Base-by-base conservation (phyloP, 805 yeast genomes). In the Candida corydali region DNA sequence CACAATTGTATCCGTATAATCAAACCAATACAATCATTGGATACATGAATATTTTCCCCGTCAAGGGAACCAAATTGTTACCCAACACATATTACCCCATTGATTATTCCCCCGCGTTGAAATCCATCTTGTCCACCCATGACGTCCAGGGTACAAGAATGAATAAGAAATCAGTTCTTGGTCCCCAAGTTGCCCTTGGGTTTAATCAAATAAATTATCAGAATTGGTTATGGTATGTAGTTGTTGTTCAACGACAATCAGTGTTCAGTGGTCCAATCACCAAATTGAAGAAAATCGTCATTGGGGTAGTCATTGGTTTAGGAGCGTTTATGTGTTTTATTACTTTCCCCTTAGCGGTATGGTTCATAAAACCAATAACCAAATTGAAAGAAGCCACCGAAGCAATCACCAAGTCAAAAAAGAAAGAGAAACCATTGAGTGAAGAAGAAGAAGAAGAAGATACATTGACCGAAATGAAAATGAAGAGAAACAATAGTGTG, bases 321-420 rank as follows among this genome's bases (percentile, higher is more conserved):
- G 93, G 93, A 3, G 85, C 66, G 1, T 73, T 82, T 43, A 76
- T 86, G 67, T 77, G 85, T 45, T 42, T 85, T 1, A 55, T 85
- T n/a, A 86, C 95, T 1, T 75, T 86, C 54, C 88, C 93, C 4
- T 58, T 88, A 37, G 87, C 95, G 0, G 86, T 85, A 41, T 83
- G 80, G 68, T 86, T 89, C 24, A 89, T 87, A 5, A 61, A 84
- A 44, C 96, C 97, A 0, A 86, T 88, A 40, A 74, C 86, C 26
- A 72, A 80, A 40, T 66, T 88, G 29, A 87, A 83, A 50, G 78
- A 78, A 44, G 95, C 95, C 0, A 86, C 96, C 0, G 95, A 86
- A 53, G 75, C 74, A 16, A 75, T 80, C 18, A 73, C 80, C 5
- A 61, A 63, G 33, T 63, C 72, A 19, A 65, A 61, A 43, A 57